A percentile compares a stretch with the other conserved stretches of the same genome.
Evolutionary conservation across 768 basidiomycete species (phyloP).

Genomic region (Phylloporus arenicola): DNA sequence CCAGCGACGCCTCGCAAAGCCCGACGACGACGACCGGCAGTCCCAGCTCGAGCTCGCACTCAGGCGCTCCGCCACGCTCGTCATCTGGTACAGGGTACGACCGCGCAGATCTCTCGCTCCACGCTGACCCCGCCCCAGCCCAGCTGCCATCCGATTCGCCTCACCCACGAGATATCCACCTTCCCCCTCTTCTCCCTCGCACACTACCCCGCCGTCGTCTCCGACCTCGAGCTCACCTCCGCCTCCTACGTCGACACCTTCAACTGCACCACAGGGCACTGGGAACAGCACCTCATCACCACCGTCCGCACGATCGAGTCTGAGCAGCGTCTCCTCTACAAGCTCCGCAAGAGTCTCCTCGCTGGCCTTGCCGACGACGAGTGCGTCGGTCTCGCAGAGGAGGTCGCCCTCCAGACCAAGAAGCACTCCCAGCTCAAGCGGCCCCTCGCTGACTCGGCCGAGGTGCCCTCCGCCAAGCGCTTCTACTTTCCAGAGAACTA

Average conservation of each 20-base stretch:
- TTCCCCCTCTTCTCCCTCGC: conserved; percentile 64
- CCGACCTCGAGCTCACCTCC: conserved; percentile 48
- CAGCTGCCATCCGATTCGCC: conserved; percentile 49
- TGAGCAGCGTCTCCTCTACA: conserved; percentile 60
- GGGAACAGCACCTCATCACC: conserved; percentile 62
- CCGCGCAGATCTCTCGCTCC: not conserved
- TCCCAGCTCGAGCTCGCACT: conserved; percentile 34
- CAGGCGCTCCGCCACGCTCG: conserved; percentile 54
- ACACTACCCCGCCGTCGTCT: conserved; percentile 45
- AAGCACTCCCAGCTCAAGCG: conserved; percentile 26
- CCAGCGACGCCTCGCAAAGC: conserved; percentile 19
- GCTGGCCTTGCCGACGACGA: conserved; percentile 54
- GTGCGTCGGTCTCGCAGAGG: conserved; percentile 51
- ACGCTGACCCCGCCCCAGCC: conserved; percentile 31
- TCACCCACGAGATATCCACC: conserved; percentile 52
- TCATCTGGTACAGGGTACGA: conserved; percentile 64
- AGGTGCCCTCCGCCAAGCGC: conserved; percentile 26
- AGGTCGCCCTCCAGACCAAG: conserved; percentile 44
- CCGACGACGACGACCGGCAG: conserved; percentile 21
- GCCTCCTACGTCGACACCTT: conserved; percentile 59
- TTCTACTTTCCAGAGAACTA: conserved; percentile 26
- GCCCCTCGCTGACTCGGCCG: conserved; percentile 18
- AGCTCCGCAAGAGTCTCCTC: conserved; percentile 52
- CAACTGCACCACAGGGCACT: conserved; percentile 47
- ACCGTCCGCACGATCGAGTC: conserved; percentile 54